Conservation (phyloP, 805 yeast genomes). For the Priceomyces castillae region DNA sequence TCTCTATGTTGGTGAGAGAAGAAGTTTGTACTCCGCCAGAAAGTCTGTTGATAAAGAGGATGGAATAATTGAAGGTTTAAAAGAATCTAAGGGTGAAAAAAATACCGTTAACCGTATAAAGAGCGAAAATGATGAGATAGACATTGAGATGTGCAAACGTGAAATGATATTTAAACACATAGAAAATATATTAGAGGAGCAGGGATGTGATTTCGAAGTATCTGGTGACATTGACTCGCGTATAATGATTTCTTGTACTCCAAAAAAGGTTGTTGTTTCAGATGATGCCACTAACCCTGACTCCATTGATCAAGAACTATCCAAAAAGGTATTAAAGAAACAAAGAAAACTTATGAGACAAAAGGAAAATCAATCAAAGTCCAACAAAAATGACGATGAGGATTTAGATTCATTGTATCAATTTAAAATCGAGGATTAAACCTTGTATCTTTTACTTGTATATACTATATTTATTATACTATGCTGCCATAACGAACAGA, state of each 20-base stretch:
- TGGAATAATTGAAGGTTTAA: conserved; percentile 8
- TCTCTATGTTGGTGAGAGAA: conserved; percentile 22
- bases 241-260: conserved; percentile 22
- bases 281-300: neutral
- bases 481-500: conserved; percentile 27
- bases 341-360: conserved; percentile 16
- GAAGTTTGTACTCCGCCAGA: conserved; percentile 15
- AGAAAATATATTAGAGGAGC: conserved; percentile 27
- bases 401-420: conserved; percentile 41
- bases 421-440: conserved; percentile 38
- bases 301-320: conserved; percentile 3
- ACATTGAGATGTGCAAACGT: conserved; percentile 24
- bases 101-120: conserved; percentile 4
- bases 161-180: conserved; percentile 27
- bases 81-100: conserved; percentile 14
- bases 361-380: conserved; percentile 14
- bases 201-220: conserved; percentile 24
- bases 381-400: conserved; percentile 15
- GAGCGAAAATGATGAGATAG: conserved; percentile 12
- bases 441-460: conserved; percentile 6
- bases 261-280: conserved; percentile 4
- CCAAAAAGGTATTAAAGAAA: conserved; percentile 15
- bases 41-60: conserved; percentile 12
- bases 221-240: conserved; percentile 27
- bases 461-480: conserved; percentile 13